Evolutionary conservation across 352 stramenopile species (phyloP).

Genomic region (Globisporangium acanthophoron): DNA sequence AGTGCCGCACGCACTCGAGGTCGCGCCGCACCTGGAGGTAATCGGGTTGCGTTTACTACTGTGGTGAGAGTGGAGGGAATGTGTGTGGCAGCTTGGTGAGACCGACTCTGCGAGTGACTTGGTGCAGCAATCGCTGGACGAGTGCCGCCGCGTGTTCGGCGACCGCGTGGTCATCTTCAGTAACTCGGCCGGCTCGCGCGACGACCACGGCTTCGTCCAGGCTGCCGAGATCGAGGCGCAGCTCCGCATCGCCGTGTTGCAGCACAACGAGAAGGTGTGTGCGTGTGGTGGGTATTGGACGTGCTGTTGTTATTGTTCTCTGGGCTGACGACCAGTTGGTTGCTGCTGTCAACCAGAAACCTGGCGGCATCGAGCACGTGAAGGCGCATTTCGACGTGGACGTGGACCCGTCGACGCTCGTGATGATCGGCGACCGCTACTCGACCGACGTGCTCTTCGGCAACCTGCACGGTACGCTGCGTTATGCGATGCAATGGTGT

Average conservation of each 20-base stretch:
- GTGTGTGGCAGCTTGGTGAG: no score
- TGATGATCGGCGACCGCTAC: constrained; percentile 96
- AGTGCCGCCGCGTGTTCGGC: constrained; percentile 90
- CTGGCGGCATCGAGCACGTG: constrained; percentile 85
- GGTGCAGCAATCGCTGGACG: constrained; percentile 35
- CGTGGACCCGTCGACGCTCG: constrained; percentile 71
- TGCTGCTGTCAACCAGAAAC: constrained; percentile 64
- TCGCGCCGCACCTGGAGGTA: constrained; percentile 68
- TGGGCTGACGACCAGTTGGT: not conserved
- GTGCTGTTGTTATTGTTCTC: not conserved
- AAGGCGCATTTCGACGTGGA: constrained; percentile 76
- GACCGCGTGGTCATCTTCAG: constrained; percentile 92
- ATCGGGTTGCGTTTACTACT: not conserved
- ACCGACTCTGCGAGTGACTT: not conserved
- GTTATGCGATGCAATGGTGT: not conserved
- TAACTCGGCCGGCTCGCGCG: constrained; percentile 92
- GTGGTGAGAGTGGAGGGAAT: not conserved
- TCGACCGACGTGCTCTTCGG: constrained; percentile 97
- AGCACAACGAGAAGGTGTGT: constrained; percentile 87
- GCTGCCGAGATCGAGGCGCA: constrained; percentile 74
- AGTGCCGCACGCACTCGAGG: constrained; percentile 78
- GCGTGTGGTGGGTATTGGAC: not conserved
- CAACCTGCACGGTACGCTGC: constrained; percentile 85
- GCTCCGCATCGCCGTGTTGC: constrained; percentile 84
- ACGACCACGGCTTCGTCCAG: constrained; percentile 84